Evolutionary conservation across 23 red algal genomes (phyloP).

Genomic region (Gracilaria domingensis): DNA sequence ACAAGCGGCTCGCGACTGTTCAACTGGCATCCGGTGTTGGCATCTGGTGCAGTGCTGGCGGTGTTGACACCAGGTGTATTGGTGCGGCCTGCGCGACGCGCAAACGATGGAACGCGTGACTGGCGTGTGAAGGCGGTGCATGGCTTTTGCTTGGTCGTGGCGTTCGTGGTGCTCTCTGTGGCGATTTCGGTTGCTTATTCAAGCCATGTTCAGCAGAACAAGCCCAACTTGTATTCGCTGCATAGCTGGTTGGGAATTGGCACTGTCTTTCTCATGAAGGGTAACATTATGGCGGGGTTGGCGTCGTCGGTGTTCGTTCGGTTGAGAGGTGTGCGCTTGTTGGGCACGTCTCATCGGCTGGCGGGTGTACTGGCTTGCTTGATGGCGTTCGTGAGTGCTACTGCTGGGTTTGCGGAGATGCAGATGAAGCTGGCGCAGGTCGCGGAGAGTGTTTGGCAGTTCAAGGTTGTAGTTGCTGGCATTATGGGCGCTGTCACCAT

Average conservation of each 20-base stretch:
- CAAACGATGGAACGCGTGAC: background rate
- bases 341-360: background rate
- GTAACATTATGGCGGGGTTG: slow-evolving; percentile 32
- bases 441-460: background rate
- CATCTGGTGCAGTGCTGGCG: slow-evolving; percentile 2
- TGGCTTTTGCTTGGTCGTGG: background rate
- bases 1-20: slow-evolving; percentile 25
- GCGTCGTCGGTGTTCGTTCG: background rate
- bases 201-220: slow-evolving; percentile 24
- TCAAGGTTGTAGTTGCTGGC: background rate
- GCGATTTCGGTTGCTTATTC: slow-evolving; percentile 44
- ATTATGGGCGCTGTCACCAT: background rate
- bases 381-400: background rate
- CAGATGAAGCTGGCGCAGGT: background rate
- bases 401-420: slow-evolving; percentile 35
- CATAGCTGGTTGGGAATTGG: slow-evolving; percentile 51
- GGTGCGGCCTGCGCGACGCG: background rate
- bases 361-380: background rate
- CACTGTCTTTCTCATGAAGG: slow-evolving; percentile 31
- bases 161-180: slow-evolving; percentile 33
- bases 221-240: slow-evolving; percentile 45
- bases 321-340: background rate
- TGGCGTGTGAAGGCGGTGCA: slow-evolving; percentile 21
- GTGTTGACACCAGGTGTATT: slow-evolving; percentile 25
- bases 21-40: slow-evolving; percentile 56